Evolutionary conservation across 176 grass and related monocot species (phyloP).

Genomic region (Eremochloa ophiuroides): DNA sequence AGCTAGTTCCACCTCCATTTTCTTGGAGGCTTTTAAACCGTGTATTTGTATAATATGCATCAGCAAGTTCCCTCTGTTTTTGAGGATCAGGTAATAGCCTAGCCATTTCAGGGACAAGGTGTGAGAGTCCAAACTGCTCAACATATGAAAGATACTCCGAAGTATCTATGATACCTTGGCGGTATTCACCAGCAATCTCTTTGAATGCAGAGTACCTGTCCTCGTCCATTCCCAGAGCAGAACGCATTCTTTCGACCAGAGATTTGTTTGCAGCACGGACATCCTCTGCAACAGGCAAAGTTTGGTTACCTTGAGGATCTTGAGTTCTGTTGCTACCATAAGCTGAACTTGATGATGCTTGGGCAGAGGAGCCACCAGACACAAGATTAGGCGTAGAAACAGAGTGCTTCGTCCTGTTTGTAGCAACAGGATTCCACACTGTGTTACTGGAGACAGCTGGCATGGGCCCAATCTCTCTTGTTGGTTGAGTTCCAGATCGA

Average conservation of each 20-base stretch:
- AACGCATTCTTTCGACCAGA: conserved; percentile 74
- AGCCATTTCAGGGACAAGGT: conserved; percentile 89
- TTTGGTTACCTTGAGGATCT: conserved; percentile 16
- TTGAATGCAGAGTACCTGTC: conserved; percentile 77
- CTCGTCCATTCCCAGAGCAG: conserved; percentile 65
- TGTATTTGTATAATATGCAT: conserved; percentile 66
- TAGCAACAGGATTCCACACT: conserved; percentile 37
- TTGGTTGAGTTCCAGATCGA: conserved; percentile 24
- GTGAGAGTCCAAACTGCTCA: conserved; percentile 82
- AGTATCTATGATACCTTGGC: conserved; percentile 59
- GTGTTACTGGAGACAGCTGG: conserved; percentile 31
- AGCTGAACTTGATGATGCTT: conserved; percentile 43
- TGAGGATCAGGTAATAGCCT: conserved; percentile 63
- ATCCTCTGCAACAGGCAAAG: conserved; percentile 37
- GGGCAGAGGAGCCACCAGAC: conserved; percentile 28
- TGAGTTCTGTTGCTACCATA: conserved; percentile 30
- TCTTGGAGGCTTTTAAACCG: conserved; percentile 41
- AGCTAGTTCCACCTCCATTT: conserved; percentile 30
- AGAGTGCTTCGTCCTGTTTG: conserved; percentile 62
- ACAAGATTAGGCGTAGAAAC: conserved; percentile 53
- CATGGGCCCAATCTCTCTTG: conserved; percentile 37
- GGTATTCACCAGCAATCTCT: conserved; percentile 79
- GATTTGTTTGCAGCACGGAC: conserved; percentile 60
- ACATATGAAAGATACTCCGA: conserved; percentile 89
- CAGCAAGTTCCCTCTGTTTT: conserved; percentile 78